These are phyloP conservation scores for Pseudopediastrum boryanum DNA, from an alignment of 139 green algal species.

Conservation along the genomic window DNA sequence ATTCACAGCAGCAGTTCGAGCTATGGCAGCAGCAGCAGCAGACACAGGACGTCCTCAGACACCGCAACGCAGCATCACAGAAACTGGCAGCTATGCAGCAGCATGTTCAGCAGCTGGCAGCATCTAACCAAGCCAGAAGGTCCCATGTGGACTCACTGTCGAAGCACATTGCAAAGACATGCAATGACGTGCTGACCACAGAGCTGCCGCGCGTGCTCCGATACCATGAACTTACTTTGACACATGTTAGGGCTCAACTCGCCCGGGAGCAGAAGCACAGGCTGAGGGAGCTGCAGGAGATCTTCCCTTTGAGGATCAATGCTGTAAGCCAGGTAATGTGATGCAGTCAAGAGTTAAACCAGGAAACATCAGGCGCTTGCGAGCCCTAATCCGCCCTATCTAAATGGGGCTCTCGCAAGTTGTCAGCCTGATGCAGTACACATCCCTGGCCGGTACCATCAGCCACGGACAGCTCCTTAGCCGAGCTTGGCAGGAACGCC, in stretches of 20 bases:
- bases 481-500: too few species aligned
- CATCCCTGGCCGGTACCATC: too few species aligned
- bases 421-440: too few species aligned
- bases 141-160: neutral
- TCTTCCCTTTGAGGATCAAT: constrained; percentile 51
- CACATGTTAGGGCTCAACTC: constrained; percentile 38
- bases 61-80: neutral
- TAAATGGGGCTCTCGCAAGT: too few species aligned
- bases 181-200: constrained; percentile 29
- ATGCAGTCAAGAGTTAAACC: too few species aligned
- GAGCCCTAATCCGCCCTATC: too few species aligned
- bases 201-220: constrained; percentile 30
- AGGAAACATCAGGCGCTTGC: too few species aligned
- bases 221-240: constrained; percentile 37
- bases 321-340: constrained; percentile 3
- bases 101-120: neutral
- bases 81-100: neutral
- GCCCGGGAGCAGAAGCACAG: constrained; percentile 49
- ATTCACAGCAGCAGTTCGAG: neutral
- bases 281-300: constrained; percentile 48
- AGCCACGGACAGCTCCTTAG: too few species aligned
- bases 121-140: constrained; percentile 3
- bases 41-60: neutral
- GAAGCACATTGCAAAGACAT: constrained; percentile 3
- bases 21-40: neutral